phyloP scores from a whole-genome alignment of 129 eudicot genomes.

The Daucus carota region DNA sequence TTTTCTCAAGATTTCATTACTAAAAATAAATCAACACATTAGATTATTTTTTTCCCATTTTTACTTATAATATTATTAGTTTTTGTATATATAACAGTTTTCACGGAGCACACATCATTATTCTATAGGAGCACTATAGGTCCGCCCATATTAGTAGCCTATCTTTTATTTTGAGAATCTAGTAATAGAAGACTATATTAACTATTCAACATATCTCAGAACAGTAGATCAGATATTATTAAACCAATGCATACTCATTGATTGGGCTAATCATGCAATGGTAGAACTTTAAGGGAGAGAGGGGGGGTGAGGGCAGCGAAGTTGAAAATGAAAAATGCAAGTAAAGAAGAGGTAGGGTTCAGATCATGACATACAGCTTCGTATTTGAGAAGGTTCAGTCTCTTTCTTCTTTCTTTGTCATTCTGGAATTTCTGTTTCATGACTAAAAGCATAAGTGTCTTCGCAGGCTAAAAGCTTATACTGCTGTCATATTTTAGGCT shows the following conservation, averaged over 20 bases:
- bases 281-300: background rate
- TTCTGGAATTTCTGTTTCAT: conserved; percentile 49
- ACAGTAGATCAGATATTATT: background rate
- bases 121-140: too few relatives aligned
- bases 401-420: conserved; percentile 66
- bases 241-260: background rate
- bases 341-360: conserved; percentile 4
- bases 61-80: too few relatives aligned
- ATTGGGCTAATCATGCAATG: background rate
- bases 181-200: background rate
- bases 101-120: too few relatives aligned
- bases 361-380: conserved; percentile 66
- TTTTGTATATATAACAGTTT: too few relatives aligned
- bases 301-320: background rate
- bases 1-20: too few relatives aligned
- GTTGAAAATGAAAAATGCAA: background rate
- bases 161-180: background rate
- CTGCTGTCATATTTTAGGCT: conserved; percentile 3
- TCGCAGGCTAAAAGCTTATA: background rate
- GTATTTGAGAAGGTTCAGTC: conserved; percentile 67
- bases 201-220: background rate
- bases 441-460: background rate
- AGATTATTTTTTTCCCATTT: too few relatives aligned
- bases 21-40: too few relatives aligned
- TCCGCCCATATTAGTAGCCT: too few relatives aligned